Evolutionary conservation across 495 filamentous ascomycete genomes (phyloP).

Genomic region (Diplogelasinospora grovesii): DNA sequence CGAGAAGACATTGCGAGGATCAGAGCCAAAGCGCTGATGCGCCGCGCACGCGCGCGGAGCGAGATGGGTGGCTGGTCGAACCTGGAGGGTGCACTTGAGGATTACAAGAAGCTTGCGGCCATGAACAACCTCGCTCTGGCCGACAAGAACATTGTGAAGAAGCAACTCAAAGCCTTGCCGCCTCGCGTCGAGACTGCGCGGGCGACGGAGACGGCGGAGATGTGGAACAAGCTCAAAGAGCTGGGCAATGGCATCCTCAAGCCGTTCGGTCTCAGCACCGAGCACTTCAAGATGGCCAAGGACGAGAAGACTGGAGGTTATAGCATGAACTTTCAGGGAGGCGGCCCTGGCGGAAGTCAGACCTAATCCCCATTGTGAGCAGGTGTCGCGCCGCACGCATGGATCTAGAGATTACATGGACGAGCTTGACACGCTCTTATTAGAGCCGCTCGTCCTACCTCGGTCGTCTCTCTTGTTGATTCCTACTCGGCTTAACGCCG

Average conservation of each 20-base stretch:
- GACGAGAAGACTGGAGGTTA: slow-evolving; percentile 87
- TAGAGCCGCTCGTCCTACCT: too few relatives aligned
- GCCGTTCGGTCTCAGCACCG: slow-evolving; percentile 86
- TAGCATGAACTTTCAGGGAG: slow-evolving; percentile 75
- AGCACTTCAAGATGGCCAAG: slow-evolving; percentile 89
- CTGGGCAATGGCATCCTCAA: slow-evolving; percentile 87
- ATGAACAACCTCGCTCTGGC: slow-evolving; percentile 52
- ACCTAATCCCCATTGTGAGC: too few relatives aligned
- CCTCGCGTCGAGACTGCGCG: slow-evolving; percentile 63
- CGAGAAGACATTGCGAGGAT: slow-evolving; percentile 67
- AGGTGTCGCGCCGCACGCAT: too few relatives aligned
- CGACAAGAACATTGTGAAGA: slow-evolving; percentile 61
- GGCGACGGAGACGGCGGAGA: slow-evolving; percentile 83
- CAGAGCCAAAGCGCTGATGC: slow-evolving; percentile 74
- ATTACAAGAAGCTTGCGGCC: slow-evolving; percentile 54
- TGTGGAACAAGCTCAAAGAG: slow-evolving; percentile 94
- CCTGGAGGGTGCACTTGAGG: slow-evolving; percentile 74
- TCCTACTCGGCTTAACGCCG: too few relatives aligned
- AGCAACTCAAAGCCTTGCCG: slow-evolving; percentile 58
- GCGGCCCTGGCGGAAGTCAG: slow-evolving; percentile 10
- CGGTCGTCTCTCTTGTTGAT: too few relatives aligned
- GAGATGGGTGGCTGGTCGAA: slow-evolving; percentile 71
- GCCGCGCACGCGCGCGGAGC: slow-evolving; percentile 69
- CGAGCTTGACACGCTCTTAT: too few relatives aligned
- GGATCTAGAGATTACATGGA: too few relatives aligned